A percentile compares a stretch with the other conserved stretches of the same genome.
These are phyloP conservation scores for Chrysoporthe cubensis DNA, from an alignment of 2,329 filamentous ascomycete species.

Conservation along the genomic window DNA sequence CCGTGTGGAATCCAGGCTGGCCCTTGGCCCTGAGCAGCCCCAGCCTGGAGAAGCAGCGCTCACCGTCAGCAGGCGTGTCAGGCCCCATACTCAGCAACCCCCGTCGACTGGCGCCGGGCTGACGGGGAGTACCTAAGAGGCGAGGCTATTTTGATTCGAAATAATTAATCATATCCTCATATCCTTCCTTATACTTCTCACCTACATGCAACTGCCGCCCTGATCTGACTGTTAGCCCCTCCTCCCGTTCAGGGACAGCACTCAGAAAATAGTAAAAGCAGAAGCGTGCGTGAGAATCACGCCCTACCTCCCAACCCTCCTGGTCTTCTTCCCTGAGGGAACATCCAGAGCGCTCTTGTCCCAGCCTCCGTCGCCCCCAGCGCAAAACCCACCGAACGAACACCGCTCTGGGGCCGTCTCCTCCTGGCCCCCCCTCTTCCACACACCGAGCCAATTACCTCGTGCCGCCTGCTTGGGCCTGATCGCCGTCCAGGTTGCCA, in stretches of 20 bases:
- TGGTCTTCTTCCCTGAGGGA: too few relatives aligned
- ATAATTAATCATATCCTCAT: not conserved
- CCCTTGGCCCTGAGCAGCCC: not conserved
- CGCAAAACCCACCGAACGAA: not conserved
- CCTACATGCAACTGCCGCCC: not conserved
- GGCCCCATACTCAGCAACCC: too few relatives aligned
- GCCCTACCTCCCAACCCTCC: not conserved
- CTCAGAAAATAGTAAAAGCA: not conserved
- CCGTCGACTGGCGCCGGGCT: not conserved
- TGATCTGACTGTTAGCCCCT: too few relatives aligned
- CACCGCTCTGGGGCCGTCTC: not conserved
- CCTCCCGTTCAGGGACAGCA: not conserved
- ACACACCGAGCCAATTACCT: not conserved
- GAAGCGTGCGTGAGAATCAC: not conserved
- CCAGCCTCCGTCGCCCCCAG: not conserved
- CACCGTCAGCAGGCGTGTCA: too few relatives aligned
- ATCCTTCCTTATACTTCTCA: too few relatives aligned
- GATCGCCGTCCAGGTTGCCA: not conserved
- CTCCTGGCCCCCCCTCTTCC: not conserved
- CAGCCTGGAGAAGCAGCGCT: not conserved
- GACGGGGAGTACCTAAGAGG: not conserved
- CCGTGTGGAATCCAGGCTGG: not conserved
- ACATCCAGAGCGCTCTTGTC: not conserved
- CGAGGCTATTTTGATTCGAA: not conserved
- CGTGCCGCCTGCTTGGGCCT: not conserved